Percentiles rank a stretch among this genome's conserved stretches.
These are phyloP conservation scores for Aspergillus oerlinghausenensis DNA, from an alignment of 2,329 filamentous ascomycete species.

Conservation along the genomic window DNA sequence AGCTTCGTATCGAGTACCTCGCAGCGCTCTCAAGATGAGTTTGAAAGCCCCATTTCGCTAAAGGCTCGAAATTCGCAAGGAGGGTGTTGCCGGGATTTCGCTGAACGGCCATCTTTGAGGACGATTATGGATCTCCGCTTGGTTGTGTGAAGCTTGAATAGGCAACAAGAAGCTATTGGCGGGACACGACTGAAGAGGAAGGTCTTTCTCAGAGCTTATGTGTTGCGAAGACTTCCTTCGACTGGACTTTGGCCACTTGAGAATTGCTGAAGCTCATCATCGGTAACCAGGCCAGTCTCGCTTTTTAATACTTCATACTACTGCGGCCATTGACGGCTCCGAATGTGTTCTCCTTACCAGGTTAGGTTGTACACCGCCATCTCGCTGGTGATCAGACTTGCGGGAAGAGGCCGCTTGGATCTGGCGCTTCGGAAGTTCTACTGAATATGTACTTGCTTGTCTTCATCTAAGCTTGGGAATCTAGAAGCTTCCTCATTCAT, in stretches of 20 bases:
- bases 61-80: neutral
- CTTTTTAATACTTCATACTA: neutral
- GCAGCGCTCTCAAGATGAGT: neutral
- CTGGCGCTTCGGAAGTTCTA: constrained; percentile 7
- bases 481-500: constrained; percentile 6
- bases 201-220: neutral
- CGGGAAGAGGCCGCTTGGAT: constrained; percentile 16
- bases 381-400: constrained; percentile 10
- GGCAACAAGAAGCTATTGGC: neutral
- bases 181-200: neutral
- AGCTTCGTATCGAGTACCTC: neutral
- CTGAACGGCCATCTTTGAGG: neutral
- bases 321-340: neutral
- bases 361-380: constrained; percentile 16
- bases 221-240: neutral
- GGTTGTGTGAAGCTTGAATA: neutral
- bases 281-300: neutral
- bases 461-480: constrained; percentile 1
- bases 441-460: constrained; percentile 6
- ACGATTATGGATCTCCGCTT: neutral
- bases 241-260: neutral
- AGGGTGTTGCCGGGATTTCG: neutral
- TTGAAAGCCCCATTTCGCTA: neutral
- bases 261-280: neutral
- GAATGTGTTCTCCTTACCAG: neutral